A percentile compares a stretch with the other conserved stretches of the same genome.
Evolutionary conservation across 306 rosid species (phyloP).

Genomic region (Calophaca sinica): DNA sequence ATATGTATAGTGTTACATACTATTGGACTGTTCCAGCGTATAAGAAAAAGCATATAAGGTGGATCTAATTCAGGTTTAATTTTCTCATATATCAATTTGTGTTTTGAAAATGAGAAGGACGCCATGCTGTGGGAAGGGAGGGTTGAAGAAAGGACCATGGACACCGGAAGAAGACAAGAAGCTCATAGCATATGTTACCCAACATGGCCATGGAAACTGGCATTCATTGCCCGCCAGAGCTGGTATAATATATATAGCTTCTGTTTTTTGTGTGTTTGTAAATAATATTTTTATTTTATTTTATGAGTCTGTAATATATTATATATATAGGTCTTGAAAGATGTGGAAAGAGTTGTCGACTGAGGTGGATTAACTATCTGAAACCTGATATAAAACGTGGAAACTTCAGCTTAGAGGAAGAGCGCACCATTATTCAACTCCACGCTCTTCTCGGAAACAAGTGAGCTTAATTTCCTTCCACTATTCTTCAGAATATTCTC

Average conservation of each 20-base stretch:
- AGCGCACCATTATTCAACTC: conserved; percentile 43
- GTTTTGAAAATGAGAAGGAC: conserved; percentile 31
- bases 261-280: too few species aligned
- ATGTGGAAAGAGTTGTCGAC: conserved; percentile 53
- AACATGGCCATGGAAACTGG: conserved; percentile 47
- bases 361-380: conserved; percentile 53
- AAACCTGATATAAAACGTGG: conserved; percentile 51
- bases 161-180: conserved; percentile 42
- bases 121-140: conserved; percentile 41
- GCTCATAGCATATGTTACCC: conserved; percentile 23
- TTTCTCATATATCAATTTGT: not conserved
- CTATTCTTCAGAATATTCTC: too few species aligned
- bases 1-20: too few species aligned
- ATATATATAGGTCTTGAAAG: conserved; percentile 41
- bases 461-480: too few species aligned
- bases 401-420: conserved; percentile 43
- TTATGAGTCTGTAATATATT: too few species aligned
- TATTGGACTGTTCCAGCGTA: not conserved
- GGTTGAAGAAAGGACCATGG: conserved; percentile 51
- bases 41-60: not conserved
- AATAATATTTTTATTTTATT: too few species aligned
- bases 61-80: not conserved
- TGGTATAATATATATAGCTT: conserved; percentile 16
- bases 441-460: conserved; percentile 54
- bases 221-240: conserved; percentile 44